Conservation (phyloP, 441 rosid species). For the Mallotus repandus region DNA sequence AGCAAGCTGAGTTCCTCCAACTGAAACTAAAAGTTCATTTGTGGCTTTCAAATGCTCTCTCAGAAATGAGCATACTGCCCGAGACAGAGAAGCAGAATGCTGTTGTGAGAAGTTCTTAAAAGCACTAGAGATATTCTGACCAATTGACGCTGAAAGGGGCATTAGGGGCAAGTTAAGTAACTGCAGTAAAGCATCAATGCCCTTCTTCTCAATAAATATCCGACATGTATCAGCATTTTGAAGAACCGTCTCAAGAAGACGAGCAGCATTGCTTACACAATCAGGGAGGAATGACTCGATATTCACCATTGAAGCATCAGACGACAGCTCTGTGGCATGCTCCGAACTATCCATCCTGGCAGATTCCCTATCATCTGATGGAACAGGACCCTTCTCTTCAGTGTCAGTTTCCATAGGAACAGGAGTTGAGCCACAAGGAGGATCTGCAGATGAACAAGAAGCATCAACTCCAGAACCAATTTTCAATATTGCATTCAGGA, state of each 20-base stretch:
- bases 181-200: conserved; percentile 81
- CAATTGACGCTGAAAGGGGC: conserved; percentile 80
- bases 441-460: conserved; percentile 45
- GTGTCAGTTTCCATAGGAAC: conserved; percentile 95
- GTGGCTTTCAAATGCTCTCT: conserved; percentile 71
- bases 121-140: conserved; percentile 79
- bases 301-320: conserved; percentile 54
- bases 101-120: conserved; percentile 94
- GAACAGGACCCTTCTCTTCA: conserved; percentile 50
- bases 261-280: conserved; percentile 76
- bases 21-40: conserved; percentile 52
- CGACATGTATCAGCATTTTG: conserved; percentile 97
- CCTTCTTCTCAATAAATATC: conserved; percentile 91
- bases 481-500: conserved; percentile 55
- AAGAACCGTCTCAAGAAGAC: conserved; percentile 93
- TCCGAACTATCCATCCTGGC: conserved; percentile 51
- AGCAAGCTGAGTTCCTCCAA: conserved; percentile 66
- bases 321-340: conserved; percentile 47
- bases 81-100: conserved; percentile 82
- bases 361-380: conserved; percentile 42
- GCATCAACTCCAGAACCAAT: conserved; percentile 74
- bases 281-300: conserved; percentile 82
- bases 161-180: conserved; percentile 73
- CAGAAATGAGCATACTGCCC: conserved; percentile 72
- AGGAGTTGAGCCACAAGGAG: conserved; percentile 41